A percentile compares a stretch with the other conserved stretches of the same genome.
Conservation (phyloP, 345 rosid species). For the Tarenaya hassleriana region DNA sequence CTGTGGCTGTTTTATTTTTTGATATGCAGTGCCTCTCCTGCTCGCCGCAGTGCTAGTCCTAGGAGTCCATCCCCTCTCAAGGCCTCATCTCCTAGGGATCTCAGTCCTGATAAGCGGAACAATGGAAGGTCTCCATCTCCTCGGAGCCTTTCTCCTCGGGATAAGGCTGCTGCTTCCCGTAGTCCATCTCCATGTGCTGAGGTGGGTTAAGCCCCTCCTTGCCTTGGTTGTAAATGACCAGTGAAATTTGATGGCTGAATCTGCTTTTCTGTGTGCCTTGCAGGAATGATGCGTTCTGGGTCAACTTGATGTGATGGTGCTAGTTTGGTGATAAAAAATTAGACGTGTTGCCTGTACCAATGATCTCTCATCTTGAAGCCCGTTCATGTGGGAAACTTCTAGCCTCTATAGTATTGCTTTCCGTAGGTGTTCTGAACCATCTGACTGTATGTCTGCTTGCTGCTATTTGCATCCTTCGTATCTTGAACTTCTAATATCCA, state of each 20-base stretch:
- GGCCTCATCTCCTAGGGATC: conserved; percentile 31
- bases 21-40: conserved; percentile 41
- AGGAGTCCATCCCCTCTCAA: conserved; percentile 34
- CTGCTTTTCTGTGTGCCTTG: conserved; percentile 22
- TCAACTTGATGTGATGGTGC: too few species aligned
- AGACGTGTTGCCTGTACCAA: conserved; percentile 27
- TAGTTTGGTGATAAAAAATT: not conserved
- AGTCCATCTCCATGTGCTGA: conserved; percentile 43
- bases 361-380: conserved; percentile 28
- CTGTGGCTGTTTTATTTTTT: conserved; percentile 14
- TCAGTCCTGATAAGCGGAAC: conserved; percentile 37
- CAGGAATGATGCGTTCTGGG: conserved; percentile 43
- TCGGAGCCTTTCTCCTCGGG: conserved; percentile 37
- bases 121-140: conserved; percentile 42
- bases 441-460: conserved; percentile 19
- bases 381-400: conserved; percentile 25
- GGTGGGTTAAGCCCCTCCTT: conserved; percentile 26
- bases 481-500: too few species aligned
- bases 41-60: conserved; percentile 39
- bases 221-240: not conserved
- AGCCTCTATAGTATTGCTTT: conserved; percentile 30
- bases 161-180: conserved; percentile 31
- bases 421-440: conserved; percentile 29
- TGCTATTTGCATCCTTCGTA: not conserved
- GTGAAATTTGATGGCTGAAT: conserved; percentile 12